Base-by-base conservation (phyloP, 768 basidiomycete genomes). In the Asterophora lycoperdoides region DNA sequence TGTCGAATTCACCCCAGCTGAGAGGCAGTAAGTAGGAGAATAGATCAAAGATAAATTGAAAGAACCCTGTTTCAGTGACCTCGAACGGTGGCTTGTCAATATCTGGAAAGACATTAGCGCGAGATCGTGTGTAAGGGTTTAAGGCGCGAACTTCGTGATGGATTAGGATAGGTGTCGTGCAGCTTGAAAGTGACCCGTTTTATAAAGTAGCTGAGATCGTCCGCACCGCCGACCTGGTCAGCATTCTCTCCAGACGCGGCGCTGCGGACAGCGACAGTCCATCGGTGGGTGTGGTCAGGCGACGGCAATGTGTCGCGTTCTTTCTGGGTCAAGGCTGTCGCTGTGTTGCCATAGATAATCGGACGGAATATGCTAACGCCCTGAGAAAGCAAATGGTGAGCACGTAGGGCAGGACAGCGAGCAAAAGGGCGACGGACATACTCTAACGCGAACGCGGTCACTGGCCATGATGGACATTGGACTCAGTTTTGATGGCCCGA, bases 1-100 rank as follows among this genome's bases (percentile, higher is more conserved):
- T 87, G 61, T 96, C 93, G 69, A 99, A 99, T 72, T 99, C 96
- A 56, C 96, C 96, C 96, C 96, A 99, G 41, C 89, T 91, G 42
- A 30, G 38, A 46, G 10, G 26, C 28, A 19, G 8, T 34, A n/a
- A 44, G 41, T 8, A 17, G 35, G 30, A 28, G 32, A 32, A 29
- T 18, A 23, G 3, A 10, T 11, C 7, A 7, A 29, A 36, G 29
- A 18, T 41, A 11, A 7, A 35, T 13, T 42, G 28, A 15, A 63
- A 77, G 15, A 56, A 84, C 89, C 96, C 96, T 13, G 96, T 98
- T 67, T 98, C 96, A 8, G 93, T 85, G 13, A 98, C 84, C 57
- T 93, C 90, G 60, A 93, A 99, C 0, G 96, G 96, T 4, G 92
- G 81, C 62, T 88, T 92, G 61, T 99, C 96, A 23, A 96, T 64